Conservation (phyloP, 2,329 filamentous ascomycete species). For the Penicillium hesseltinei region DNA sequence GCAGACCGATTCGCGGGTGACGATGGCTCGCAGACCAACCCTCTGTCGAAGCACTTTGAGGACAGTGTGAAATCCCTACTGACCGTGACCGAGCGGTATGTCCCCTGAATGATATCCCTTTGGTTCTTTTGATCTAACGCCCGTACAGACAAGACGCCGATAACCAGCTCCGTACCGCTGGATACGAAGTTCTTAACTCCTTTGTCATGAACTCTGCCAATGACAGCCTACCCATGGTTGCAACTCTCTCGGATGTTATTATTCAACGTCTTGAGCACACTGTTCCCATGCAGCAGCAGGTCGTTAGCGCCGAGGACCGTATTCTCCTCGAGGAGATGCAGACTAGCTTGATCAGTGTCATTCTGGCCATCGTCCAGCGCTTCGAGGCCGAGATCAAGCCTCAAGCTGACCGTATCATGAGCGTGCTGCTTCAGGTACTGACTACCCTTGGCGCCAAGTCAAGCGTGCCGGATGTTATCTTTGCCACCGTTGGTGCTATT, state of each 20-base stretch:
- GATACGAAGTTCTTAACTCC: constrained; percentile 93
- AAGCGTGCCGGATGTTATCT: constrained; percentile 89
- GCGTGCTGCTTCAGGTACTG: constrained; percentile 77
- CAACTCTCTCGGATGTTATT: constrained; percentile 79
- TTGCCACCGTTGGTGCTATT: constrained; percentile 87
- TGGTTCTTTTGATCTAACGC: constrained; percentile 13
- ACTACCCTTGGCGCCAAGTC: constrained; percentile 77
- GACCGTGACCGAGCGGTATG: constrained; percentile 72
- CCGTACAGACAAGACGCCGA: constrained; percentile 64
- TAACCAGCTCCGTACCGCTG: constrained; percentile 85
- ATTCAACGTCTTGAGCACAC: constrained; percentile 90
- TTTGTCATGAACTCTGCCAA: constrained; percentile 89
- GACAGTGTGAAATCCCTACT: constrained; percentile 84
- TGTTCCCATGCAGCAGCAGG: constrained; percentile 82
- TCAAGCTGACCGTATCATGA: constrained; percentile 92
- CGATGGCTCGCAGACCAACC: constrained; percentile 72
- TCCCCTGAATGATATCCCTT: neutral
- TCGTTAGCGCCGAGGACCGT: constrained; percentile 94
- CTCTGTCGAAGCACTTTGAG: constrained; percentile 88
- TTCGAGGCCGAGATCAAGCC: constrained; percentile 88
- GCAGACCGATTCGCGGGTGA: constrained; percentile 94
- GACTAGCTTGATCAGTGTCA: constrained; percentile 86
- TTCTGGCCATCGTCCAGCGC: constrained; percentile 86
- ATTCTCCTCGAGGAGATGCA: constrained; percentile 97
- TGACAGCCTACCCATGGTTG: constrained; percentile 78